A percentile compares a stretch with the other conserved stretches of the same genome.
Conservation (phyloP, 805 yeast genomes). For the Saccharomycopsis fodiens region DNA sequence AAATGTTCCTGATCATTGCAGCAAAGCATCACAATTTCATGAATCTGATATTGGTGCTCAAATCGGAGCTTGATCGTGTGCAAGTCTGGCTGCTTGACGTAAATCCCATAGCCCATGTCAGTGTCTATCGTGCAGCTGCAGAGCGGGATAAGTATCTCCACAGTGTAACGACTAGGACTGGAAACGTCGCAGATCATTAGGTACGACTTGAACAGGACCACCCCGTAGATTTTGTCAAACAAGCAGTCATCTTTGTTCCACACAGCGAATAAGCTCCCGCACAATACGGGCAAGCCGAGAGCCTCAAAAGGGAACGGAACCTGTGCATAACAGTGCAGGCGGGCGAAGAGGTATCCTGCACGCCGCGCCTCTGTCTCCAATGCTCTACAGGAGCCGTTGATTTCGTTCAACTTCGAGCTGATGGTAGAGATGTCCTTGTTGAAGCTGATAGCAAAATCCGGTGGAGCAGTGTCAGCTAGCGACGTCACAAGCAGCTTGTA, state of each 20-base stretch:
- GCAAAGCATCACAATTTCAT: conserved; percentile 37
- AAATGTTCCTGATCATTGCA: conserved; percentile 29
- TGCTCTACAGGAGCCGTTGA: conserved; percentile 6
- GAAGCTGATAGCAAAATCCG: background rate
- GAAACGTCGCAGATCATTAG: conserved; percentile 31
- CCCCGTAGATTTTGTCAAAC: conserved; percentile 26
- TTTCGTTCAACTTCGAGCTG: conserved; percentile 3
- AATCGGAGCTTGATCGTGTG: conserved; percentile 39
- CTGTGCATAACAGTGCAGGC: background rate
- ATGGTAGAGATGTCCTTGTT: background rate
- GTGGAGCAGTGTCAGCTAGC: conserved; percentile 4
- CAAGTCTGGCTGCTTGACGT: conserved; percentile 28
- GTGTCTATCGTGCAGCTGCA: conserved; percentile 27
- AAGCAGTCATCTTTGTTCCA: conserved; percentile 30
- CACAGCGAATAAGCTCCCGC: conserved; percentile 35
- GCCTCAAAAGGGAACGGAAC: conserved; percentile 34
- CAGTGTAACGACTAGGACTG: conserved; percentile 25
- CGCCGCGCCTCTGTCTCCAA: too few species aligned
- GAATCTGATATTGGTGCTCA: conserved; percentile 34
- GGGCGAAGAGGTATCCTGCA: conserved; percentile 1
- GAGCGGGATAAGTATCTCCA: conserved; percentile 44
- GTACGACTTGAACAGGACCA: conserved; percentile 45
- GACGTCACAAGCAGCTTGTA: conserved; percentile 12
- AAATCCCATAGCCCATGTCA: conserved; percentile 26
- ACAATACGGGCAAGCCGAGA: conserved; percentile 38